A percentile compares a stretch with the other conserved stretches of the same genome.
Conservation (phyloP, 495 filamentous ascomycete species). For the Penicillium cataractarum region DNA sequence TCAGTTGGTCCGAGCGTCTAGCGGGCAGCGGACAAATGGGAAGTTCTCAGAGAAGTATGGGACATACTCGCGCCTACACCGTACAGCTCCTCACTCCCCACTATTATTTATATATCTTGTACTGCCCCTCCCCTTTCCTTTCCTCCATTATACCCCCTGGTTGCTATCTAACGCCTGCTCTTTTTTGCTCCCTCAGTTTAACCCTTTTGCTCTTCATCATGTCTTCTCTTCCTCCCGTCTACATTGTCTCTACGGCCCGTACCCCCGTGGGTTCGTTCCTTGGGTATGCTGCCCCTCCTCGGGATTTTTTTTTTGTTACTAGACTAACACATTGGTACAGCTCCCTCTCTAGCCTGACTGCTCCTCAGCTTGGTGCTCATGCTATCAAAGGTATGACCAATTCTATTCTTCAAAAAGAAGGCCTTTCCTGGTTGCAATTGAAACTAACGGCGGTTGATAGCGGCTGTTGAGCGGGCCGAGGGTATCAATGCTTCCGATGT, state of each 20-base stretch:
- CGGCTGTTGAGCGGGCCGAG: constrained; percentile 82
- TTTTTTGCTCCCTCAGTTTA: constrained; percentile 1
- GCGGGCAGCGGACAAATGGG: background rate
- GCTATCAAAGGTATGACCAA: constrained; percentile 78
- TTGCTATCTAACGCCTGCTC: background rate
- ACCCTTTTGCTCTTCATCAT: constrained; percentile 12
- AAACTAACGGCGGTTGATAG: constrained; percentile 45
- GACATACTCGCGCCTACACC: constrained; percentile 36
- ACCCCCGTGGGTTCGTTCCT: constrained; percentile 93
- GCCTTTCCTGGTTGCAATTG: background rate
- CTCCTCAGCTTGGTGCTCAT: constrained; percentile 84
- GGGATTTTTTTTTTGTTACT: constrained; percentile 27
- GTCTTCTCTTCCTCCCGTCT: constrained; percentile 77
- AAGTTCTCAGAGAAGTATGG: background rate
- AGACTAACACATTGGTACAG: constrained; percentile 44
- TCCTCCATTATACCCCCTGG: constrained; percentile 12
- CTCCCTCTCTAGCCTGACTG: constrained; percentile 82
- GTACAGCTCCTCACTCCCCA: constrained; percentile 37
- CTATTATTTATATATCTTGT: constrained; percentile 19
- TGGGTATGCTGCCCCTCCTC: constrained; percentile 58
- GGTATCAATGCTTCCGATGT: constrained; percentile 83
- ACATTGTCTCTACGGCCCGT: constrained; percentile 90
- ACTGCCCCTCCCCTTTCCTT: constrained; percentile 15
- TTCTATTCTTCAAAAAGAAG: background rate
- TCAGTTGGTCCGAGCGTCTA: constrained; percentile 26